Percentiles rank a stretch among this genome's conserved stretches.
phyloP scores from a whole-genome alignment of 2,329 filamentous ascomycete species.

The Penicillium sp. region DNA sequence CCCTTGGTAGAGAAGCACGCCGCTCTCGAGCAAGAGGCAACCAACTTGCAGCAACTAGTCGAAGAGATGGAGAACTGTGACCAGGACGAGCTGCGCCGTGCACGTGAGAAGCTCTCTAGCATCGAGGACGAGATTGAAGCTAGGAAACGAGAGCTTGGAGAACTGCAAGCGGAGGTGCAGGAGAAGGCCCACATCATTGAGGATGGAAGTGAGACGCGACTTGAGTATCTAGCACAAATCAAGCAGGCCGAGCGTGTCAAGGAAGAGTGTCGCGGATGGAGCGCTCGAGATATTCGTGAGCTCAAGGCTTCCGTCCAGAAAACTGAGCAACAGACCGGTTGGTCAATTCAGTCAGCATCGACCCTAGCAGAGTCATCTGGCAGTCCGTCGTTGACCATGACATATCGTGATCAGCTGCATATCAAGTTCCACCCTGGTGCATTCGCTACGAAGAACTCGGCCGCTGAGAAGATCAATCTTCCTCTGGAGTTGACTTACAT shows the following conservation, averaged over 20 bases:
- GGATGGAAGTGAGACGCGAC: conserved; percentile 67
- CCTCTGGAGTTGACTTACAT: conserved; percentile 42
- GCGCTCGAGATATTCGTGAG: conserved; percentile 73
- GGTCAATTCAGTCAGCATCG: conserved; percentile 47
- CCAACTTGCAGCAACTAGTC: conserved; percentile 71
- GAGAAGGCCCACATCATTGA: conserved; percentile 69
- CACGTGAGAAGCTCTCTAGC: conserved; percentile 68
- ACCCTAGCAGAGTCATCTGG: conserved; percentile 30
- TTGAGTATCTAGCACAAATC: conserved; percentile 73
- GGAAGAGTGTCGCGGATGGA: conserved; percentile 90
- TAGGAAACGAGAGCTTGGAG: conserved; percentile 69
- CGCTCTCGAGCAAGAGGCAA: conserved; percentile 64
- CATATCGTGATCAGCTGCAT: conserved; percentile 47
- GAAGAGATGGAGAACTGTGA: conserved; percentile 67
- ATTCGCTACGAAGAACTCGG: conserved; percentile 35
- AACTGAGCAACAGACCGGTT: conserved; percentile 49
- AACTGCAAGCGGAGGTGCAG: conserved; percentile 67
- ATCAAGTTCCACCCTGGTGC: conserved; percentile 48
- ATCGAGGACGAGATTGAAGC: conserved; percentile 70
- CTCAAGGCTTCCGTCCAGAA: conserved; percentile 61
- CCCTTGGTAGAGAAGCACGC: conserved; percentile 63
- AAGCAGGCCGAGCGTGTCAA: conserved; percentile 78
- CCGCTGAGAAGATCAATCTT: conserved; percentile 29
- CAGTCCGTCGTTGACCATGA: conserved; percentile 46
- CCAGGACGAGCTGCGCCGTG: conserved; percentile 72